phyloP scores from a whole-genome alignment of 176 grass and related monocot species.

The Saccharum spontaneum region DNA sequence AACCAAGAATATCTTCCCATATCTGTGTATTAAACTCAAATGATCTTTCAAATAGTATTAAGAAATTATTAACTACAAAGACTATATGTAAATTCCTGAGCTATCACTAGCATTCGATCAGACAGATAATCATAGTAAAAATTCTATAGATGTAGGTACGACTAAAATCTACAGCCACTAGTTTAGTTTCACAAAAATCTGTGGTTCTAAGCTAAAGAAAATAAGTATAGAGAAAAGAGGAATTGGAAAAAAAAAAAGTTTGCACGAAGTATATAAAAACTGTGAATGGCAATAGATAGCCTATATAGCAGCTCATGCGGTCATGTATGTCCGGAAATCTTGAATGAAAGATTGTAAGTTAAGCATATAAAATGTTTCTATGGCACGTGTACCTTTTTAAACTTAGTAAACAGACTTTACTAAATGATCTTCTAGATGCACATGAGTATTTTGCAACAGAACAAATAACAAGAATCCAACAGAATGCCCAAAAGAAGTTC shows the following conservation, averaged over 20 bases:
- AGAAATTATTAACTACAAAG: slow-evolving; percentile 19
- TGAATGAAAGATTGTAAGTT: neutral
- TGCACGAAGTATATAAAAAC: neutral
- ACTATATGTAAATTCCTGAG: neutral
- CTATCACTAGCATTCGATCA: neutral
- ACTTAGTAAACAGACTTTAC: neutral
- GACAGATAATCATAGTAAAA: neutral
- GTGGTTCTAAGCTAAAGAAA: neutral
- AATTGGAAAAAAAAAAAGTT: neutral
- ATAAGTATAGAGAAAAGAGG: neutral
- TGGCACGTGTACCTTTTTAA: neutral
- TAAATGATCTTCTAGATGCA: slow-evolving; percentile 2
- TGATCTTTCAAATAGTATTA: slow-evolving; percentile 18
- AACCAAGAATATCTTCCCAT: slow-evolving; percentile 87
- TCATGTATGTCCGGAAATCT: neutral
- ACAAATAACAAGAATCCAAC: slow-evolving; percentile 16
- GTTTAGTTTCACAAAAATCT: slow-evolving; percentile 21
- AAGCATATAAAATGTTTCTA: neutral
- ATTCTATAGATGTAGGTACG: neutral
- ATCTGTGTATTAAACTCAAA: slow-evolving; percentile 47
- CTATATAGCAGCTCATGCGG: neutral
- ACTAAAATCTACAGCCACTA: neutral
- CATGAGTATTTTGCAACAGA: neutral
- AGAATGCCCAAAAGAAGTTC: slow-evolving; percentile 1
- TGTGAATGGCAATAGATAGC: neutral